A percentile compares a stretch with the other conserved stretches of the same genome.
Evolutionary conservation across 306 rosid species (phyloP).

Genomic region (Casuarina equisetifolia): DNA sequence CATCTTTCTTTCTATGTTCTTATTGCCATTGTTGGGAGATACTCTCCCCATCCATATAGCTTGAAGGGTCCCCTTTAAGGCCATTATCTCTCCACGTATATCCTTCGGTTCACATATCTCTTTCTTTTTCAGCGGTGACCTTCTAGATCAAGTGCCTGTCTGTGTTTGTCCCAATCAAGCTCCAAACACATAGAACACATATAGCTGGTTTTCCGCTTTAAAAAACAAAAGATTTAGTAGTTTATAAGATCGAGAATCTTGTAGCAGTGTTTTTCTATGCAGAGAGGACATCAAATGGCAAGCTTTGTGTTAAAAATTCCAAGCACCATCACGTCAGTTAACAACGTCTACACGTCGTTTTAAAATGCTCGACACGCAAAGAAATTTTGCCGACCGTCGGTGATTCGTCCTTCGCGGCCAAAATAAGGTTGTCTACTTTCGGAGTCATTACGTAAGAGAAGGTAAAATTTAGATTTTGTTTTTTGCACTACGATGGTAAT

Average conservation of each 20-base stretch:
- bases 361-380: neutral
- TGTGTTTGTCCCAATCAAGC: constrained; percentile 18
- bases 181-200: constrained; percentile 2
- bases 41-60: constrained; percentile 17
- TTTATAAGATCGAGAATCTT: constrained; percentile 19
- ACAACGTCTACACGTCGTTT: neutral
- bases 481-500: no score
- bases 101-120: neutral
- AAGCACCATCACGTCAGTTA: neutral
- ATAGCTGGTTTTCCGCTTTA: constrained; percentile 9
- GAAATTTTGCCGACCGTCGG: neutral
- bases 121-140: neutral
- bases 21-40: constrained; percentile 24
- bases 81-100: constrained; percentile 24
- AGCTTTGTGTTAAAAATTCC: neutral
- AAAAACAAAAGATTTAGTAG: neutral
- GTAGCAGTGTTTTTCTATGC: neutral
- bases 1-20: neutral
- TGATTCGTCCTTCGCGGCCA: neutral
- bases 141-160: constrained; percentile 16
- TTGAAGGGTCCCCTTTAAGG: constrained; percentile 19
- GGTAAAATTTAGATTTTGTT: neutral
- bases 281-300: neutral
- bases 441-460: neutral
- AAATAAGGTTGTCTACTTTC: neutral